These are phyloP conservation scores for Teratosphaeria destructans DNA, from an alignment of 2,329 filamentous ascomycete species.

Conservation along the genomic window DNA sequence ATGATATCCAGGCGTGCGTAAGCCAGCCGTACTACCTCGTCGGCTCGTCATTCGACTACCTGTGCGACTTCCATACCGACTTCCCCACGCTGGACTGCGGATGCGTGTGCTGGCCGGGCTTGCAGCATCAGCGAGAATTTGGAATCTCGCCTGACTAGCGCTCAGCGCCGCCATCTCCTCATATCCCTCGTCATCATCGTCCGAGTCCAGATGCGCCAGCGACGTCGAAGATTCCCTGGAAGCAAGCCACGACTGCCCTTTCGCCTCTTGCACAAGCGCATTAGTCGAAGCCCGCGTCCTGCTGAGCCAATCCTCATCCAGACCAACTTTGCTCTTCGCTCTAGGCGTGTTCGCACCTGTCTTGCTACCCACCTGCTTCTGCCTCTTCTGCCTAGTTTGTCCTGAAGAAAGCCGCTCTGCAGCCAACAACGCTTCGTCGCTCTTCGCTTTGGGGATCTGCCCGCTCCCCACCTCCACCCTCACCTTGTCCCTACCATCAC, in stretches of 20 bases:
- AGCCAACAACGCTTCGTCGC: slow-evolving; percentile 31
- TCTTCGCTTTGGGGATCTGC: slow-evolving; percentile 36
- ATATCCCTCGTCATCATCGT: slow-evolving; percentile 25
- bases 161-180: slow-evolving; percentile 23
- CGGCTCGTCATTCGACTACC: slow-evolving; percentile 31
- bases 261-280: slow-evolving; percentile 47
- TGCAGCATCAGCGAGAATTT: slow-evolving; percentile 5
- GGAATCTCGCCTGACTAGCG: slow-evolving; percentile 17
- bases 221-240: slow-evolving; percentile 44
- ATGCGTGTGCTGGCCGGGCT: background rate
- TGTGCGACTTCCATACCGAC: slow-evolving; percentile 27
- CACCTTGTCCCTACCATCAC: background rate
- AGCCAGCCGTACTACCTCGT: slow-evolving; percentile 28
- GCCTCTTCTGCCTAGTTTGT: slow-evolving; percentile 9
- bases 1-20: slow-evolving; percentile 24
- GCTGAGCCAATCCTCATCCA: slow-evolving; percentile 48
- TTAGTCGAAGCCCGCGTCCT: slow-evolving; percentile 48
- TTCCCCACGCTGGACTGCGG: slow-evolving; percentile 18
- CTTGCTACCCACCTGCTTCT: slow-evolving; percentile 23
- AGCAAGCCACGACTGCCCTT: slow-evolving; percentile 52
- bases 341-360: slow-evolving; percentile 11
- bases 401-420: slow-evolving; percentile 12
- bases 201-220: slow-evolving; percentile 29
- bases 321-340: slow-evolving; percentile 2
- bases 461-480: slow-evolving; percentile 14